Percentiles rank a stretch among this genome's conserved stretches.
Evolutionary conservation across 257 asterid species (phyloP).

Genomic region (Leptodermis oblonga): DNA sequence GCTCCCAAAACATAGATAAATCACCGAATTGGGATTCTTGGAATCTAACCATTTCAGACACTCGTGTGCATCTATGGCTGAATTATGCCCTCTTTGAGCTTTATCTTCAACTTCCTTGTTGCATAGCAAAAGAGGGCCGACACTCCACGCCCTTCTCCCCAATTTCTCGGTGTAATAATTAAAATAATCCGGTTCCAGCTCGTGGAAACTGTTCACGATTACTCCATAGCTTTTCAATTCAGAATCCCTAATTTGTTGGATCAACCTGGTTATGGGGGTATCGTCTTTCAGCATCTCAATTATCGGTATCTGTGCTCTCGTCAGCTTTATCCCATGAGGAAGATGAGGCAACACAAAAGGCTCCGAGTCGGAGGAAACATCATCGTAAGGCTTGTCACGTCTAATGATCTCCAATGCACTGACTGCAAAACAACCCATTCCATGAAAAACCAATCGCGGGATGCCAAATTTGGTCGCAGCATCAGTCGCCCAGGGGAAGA

Average conservation of each 20-base stretch:
- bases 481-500: conserved; percentile 51
- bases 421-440: conserved; percentile 31
- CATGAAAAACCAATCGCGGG: conserved; percentile 53
- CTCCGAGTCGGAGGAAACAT: conserved; percentile 28
- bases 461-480: conserved; percentile 49
- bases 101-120: conserved; percentile 17
- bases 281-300: too few relatives aligned
- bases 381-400: conserved; percentile 20
- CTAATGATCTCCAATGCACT: conserved; percentile 6
- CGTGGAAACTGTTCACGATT: conserved; percentile 40
- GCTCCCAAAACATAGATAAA: conserved; percentile 64
- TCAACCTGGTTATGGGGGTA: background rate
- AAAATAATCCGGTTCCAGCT: conserved; percentile 45
- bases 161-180: conserved; percentile 27
- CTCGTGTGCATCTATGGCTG: conserved; percentile 41
- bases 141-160: conserved; percentile 40
- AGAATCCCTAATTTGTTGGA: conserved; percentile 15
- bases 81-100: conserved; percentile 33
- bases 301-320: conserved; percentile 18
- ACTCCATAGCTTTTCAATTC: conserved; percentile 31
- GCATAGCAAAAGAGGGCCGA: conserved; percentile 36
- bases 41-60: conserved; percentile 60
- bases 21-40: conserved; percentile 40
- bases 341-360: conserved; percentile 31
- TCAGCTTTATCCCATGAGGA: conserved; percentile 24